Evolutionary conservation across 768 basidiomycete genomes (phyloP), one percentile per base, ranked within the genome.

Genomic region (Neoboletus brunneissimus): DNA sequence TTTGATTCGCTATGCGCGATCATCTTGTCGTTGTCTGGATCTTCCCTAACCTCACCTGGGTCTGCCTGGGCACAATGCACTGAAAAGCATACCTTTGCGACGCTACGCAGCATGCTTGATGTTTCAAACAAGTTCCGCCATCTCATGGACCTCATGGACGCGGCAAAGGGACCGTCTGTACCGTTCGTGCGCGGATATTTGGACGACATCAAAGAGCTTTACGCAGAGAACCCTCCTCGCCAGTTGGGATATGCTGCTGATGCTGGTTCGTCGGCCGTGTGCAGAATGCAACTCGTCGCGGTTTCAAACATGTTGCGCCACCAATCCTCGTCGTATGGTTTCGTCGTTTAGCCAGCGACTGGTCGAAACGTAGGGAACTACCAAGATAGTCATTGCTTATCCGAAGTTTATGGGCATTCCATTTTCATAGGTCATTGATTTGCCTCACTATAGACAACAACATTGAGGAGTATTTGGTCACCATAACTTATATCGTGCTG

Each of bases 1-100:
- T 84, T 84, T 58, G 78, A 84, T 38, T 84, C 86, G 0, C 80
- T 87, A 81, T 81, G 83, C 61, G 83, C 87, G 5, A 80, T 90
- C 57, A 77, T 83, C 57, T 81, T 78, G 32, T 86, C 82, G 5
- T 75, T 90, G 48, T 82, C 84, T 1, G 83, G 82, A 62, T 77
- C 77, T 22, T 81, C 81, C 18, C 75, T 89, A 53, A 75, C 77
- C 11, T 79, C 81, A 34, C 73, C 87, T 31, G 80, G 80, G 54
- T 67, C 86, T 45, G 87, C 86, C 11, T 88, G 85, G 88, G 81
- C 79, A n/a, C 83, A 85, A 60, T 81, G 84, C 41, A 73, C 73
- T 35, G 79, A 79, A 22, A 79, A 79, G 62, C 73, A 77, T 8
- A 73, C 69, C 38, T 75, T 86, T 49, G 84, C 84, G 18, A 69